Evolutionary conservation across 768 basidiomycete species (phyloP).

Genomic region (Royoungia palumana): DNA sequence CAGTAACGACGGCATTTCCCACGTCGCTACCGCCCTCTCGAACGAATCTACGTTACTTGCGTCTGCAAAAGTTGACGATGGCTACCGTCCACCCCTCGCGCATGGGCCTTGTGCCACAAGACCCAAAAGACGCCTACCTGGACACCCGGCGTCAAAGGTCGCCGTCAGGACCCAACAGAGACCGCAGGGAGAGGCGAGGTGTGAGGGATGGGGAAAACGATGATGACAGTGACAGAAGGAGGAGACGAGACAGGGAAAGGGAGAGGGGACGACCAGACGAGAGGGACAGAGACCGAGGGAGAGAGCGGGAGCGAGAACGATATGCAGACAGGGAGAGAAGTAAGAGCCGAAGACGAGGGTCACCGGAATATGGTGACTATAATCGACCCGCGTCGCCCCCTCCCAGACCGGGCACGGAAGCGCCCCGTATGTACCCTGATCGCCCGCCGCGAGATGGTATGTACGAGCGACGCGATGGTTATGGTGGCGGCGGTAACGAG

Average conservation of each 20-base stretch:
- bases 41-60: background rate
- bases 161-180: conserved; percentile 41
- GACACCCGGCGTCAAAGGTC: conserved; percentile 37
- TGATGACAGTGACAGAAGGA: conserved; percentile 4
- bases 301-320: background rate
- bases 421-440: conserved; percentile 56
- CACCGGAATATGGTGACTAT: conserved; percentile 64
- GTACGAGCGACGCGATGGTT: conserved; percentile 28
- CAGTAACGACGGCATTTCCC: background rate
- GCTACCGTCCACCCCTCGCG: conserved; percentile 75
- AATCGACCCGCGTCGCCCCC: conserved; percentile 38
- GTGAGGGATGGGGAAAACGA: conserved; percentile 26
- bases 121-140: conserved; percentile 18
- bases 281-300: conserved; percentile 16
- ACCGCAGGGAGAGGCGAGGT: conserved; percentile 28
- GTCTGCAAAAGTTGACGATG: conserved; percentile 37
- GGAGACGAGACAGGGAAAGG: background rate
- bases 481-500: conserved; percentile 38
- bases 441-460: conserved; percentile 22
- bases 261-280: background rate
- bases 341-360: conserved; percentile 38
- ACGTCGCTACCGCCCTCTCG: too few relatives aligned
- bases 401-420: conserved; percentile 17
- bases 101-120: conserved; percentile 59
- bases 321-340: conserved; percentile 11